These are phyloP conservation scores for Kazachstania psychrophila DNA, from an alignment of 805 yeast species.

Conservation along the genomic window DNA sequence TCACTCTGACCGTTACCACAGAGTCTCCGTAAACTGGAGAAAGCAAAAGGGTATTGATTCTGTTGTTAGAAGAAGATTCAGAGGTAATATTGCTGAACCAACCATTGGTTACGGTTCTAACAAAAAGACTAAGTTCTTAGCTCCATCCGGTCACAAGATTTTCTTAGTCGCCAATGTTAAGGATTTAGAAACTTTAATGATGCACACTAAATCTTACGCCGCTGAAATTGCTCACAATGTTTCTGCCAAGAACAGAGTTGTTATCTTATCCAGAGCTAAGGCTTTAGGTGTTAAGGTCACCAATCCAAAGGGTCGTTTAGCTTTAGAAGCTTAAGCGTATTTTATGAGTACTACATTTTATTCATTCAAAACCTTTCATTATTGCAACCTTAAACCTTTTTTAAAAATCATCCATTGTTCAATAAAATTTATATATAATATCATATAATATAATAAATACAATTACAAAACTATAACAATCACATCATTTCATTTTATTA, in stretches of 20 bases:
- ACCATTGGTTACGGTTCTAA: constrained; percentile 99
- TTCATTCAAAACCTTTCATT: background rate
- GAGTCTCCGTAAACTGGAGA: constrained; percentile 99
- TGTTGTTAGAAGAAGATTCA: constrained; percentile 99
- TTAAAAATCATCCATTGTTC: too few relatives aligned
- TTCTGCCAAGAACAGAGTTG: constrained; percentile 97
- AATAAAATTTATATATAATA: too few relatives aligned
- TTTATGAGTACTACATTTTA: background rate
- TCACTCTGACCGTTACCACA: constrained; percentile 98
- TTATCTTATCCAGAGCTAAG: constrained; percentile 92
- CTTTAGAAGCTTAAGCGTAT: constrained; percentile 79
- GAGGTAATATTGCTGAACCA: constrained; percentile 99
- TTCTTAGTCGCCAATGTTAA: constrained; percentile 85
- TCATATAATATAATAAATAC: too few relatives aligned
- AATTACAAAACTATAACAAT: too few relatives aligned
- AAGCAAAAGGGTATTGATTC: constrained; percentile 99
- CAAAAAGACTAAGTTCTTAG: constrained; percentile 94
- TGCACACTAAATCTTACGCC: constrained; percentile 98
- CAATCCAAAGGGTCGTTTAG: constrained; percentile 97
- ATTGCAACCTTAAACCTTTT: background rate
- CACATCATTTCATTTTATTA: too few relatives aligned
- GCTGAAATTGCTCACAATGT: constrained; percentile 99
- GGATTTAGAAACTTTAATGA: constrained; percentile 89
- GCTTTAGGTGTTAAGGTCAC: constrained; percentile 97
- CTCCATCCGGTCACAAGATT: constrained; percentile 97